phyloP scores from a whole-genome alignment of 2,329 filamentous ascomycete genomes.

The Coleophoma cylindrospora region DNA sequence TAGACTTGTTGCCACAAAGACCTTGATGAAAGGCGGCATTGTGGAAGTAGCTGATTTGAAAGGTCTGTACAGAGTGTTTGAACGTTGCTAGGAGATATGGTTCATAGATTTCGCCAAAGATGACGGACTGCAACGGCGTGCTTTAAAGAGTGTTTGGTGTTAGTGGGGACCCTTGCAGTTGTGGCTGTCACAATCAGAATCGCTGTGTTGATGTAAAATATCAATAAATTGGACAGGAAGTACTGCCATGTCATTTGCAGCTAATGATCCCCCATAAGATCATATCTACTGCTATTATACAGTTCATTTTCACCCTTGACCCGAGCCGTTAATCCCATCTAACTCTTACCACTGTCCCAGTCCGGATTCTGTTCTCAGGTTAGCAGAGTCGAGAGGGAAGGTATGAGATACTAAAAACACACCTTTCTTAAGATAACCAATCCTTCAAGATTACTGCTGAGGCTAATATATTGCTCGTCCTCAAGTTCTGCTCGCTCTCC shows the following conservation, averaged over 20 bases:
- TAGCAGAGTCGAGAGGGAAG: constrained; percentile 1
- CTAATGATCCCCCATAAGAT: constrained; percentile 13
- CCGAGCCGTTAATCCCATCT: constrained; percentile 6
- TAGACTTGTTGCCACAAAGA: constrained; percentile 75
- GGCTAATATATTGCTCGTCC: constrained; percentile 92
- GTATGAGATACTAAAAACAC: constrained; percentile 28
- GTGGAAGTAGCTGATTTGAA: constrained; percentile 90
- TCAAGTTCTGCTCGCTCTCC: constrained; percentile 95
- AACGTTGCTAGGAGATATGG: constrained; percentile 64
- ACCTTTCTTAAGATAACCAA: constrained; percentile 97
- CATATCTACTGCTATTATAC: constrained; percentile 26
- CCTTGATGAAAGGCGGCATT: constrained; percentile 67
- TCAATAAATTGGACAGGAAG: background rate
- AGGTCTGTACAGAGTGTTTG: constrained; percentile 90
- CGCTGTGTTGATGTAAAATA: background rate
- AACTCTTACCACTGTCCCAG: constrained; percentile 44
- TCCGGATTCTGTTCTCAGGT: constrained; percentile 42
- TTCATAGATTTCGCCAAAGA: too few species aligned
- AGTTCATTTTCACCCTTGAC: constrained; percentile 21
- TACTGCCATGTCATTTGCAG: constrained; percentile 21
- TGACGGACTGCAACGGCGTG: too few species aligned
- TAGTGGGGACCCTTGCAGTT: too few species aligned
- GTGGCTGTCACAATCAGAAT: too few species aligned
- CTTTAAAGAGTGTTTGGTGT: too few species aligned
- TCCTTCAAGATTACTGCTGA: constrained; percentile 88